Conservation (phyloP, 148 eudicot species). For the Limonium bicolor region DNA sequence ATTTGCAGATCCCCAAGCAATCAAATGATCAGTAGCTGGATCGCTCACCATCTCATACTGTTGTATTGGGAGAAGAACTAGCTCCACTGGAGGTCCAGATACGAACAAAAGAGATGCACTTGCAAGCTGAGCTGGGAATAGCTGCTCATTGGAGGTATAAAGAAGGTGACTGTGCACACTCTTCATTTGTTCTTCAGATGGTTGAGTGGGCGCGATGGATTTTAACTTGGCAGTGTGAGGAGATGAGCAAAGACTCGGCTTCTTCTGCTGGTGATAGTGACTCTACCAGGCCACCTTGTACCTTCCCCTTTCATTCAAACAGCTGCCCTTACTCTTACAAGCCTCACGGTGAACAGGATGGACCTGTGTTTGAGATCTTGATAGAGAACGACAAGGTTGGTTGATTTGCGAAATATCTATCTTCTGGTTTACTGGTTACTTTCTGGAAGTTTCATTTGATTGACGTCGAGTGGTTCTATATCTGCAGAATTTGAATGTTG, state of each 20-base stretch:
- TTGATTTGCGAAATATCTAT: too few species aligned
- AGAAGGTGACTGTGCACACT: slow-evolving; percentile 69
- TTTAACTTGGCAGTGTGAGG: slow-evolving; percentile 90
- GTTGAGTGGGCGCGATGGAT: slow-evolving; percentile 99
- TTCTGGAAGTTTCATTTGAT: too few species aligned
- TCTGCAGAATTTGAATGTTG: too few species aligned
- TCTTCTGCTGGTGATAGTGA: slow-evolving; percentile 25
- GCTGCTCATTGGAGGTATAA: slow-evolving; percentile 99
- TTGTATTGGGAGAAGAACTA: slow-evolving; percentile 59
- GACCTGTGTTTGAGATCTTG: slow-evolving; percentile 76
- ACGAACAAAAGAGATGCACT: slow-evolving; percentile 87
- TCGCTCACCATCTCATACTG: slow-evolving; percentile 84
- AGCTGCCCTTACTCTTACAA: slow-evolving; percentile 60
- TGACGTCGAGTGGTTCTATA: too few species aligned
- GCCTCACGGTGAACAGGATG: slow-evolving; percentile 41
- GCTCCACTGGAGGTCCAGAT: slow-evolving; percentile 89
- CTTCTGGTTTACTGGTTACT: too few species aligned
- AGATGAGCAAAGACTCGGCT: slow-evolving; percentile 46
- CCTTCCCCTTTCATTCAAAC: slow-evolving; percentile 70
- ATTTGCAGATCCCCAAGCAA: slow-evolving; percentile 58
- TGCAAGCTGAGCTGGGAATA: slow-evolving; percentile 82
- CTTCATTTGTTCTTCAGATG: slow-evolving; percentile 86
- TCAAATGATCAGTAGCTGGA: slow-evolving; percentile 30
- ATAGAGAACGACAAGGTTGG: slow-evolving; percentile 96
- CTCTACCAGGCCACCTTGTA: slow-evolving; percentile 52